Percentiles rank a stretch among this genome's conserved stretches.
phyloP scores from a whole-genome alignment of 2,329 filamentous ascomycete species.

The Fusarium sp. region DNA sequence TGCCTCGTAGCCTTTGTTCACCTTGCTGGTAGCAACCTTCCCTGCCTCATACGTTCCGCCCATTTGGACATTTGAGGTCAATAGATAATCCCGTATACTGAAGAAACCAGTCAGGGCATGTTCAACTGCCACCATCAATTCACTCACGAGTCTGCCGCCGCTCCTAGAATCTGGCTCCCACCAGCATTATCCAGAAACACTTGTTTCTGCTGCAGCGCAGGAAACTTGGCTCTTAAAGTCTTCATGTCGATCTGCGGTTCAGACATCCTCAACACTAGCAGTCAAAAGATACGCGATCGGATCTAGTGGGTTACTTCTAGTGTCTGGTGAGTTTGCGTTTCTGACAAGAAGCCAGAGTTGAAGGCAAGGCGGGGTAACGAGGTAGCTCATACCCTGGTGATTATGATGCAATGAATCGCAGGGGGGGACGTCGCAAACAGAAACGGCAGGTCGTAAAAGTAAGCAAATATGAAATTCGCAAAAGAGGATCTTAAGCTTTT shows the following conservation, averaged over 20 bases:
- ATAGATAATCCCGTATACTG: conserved; percentile 73
- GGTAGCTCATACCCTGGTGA: neutral
- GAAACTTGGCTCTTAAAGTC: conserved; percentile 67
- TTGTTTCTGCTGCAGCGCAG: conserved; percentile 74
- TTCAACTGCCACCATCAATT: fast-evolving
- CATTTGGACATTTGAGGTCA: conserved; percentile 78
- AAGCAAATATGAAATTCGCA: neutral
- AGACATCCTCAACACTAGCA: conserved; percentile 30
- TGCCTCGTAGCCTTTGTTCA: conserved; percentile 67
- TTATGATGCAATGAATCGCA: conserved; percentile 13
- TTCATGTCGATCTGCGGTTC: neutral
- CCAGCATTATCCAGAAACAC: conserved; percentile 84
- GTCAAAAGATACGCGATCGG: too few species aligned
- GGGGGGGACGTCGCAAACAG: neutral
- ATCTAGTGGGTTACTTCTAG: too few species aligned
- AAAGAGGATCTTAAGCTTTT: neutral
- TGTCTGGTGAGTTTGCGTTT: neutral
- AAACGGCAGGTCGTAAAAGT: neutral
- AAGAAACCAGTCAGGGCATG: conserved; percentile 59
- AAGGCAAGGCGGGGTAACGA: conserved; percentile 18
- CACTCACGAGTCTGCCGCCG: conserved; percentile 57
- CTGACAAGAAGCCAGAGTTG: neutral
- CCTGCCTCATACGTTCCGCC: conserved; percentile 76
- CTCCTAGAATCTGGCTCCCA: conserved; percentile 76
- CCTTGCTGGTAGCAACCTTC: conserved; percentile 64